A percentile compares a stretch with the other conserved stretches of the same genome.
phyloP scores from a whole-genome alignment of 306 rosid genomes.

The Luffa aegyptiaca region DNA sequence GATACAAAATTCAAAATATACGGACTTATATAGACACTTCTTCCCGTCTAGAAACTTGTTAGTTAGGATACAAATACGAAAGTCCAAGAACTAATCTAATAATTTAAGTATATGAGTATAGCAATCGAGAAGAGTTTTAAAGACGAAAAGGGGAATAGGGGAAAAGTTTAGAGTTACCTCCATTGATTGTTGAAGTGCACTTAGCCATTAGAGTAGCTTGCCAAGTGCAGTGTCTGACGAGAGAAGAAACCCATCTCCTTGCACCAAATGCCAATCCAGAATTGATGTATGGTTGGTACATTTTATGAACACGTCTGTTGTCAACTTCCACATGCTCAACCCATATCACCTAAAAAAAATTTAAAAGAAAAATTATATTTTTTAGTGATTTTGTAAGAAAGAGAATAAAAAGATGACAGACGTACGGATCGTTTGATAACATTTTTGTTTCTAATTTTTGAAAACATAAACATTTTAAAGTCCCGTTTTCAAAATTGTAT shows the following conservation, averaged over 20 bases:
- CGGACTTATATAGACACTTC: no score
- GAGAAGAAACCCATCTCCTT: conserved; percentile 80
- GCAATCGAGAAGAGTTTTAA: no score
- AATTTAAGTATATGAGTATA: no score
- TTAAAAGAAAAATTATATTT: no score
- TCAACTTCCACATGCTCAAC: conserved; percentile 84
- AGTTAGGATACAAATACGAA: no score
- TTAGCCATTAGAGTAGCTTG: conserved; percentile 79
- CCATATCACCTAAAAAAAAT: conserved; percentile 66
- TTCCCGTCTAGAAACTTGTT: no score
- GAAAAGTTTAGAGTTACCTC: conserved; percentile 36
- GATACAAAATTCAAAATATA: no score
- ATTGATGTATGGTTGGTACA: conserved; percentile 63
- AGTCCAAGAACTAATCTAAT: no score
- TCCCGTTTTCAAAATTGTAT: no score
- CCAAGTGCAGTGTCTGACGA: conserved; percentile 77
- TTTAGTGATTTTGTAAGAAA: background rate
- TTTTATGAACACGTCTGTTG: conserved; percentile 68
- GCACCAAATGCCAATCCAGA: conserved; percentile 89
- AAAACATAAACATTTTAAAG: no score
- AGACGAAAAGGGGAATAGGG: background rate
- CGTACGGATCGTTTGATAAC: no score
- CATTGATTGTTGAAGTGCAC: conserved; percentile 61
- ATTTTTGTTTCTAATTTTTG: no score
- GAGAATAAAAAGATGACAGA: background rate